Percentiles rank a stretch among this genome's conserved stretches.
phyloP scores from a whole-genome alignment of 441 rosid species.

The Hura crepitans region DNA sequence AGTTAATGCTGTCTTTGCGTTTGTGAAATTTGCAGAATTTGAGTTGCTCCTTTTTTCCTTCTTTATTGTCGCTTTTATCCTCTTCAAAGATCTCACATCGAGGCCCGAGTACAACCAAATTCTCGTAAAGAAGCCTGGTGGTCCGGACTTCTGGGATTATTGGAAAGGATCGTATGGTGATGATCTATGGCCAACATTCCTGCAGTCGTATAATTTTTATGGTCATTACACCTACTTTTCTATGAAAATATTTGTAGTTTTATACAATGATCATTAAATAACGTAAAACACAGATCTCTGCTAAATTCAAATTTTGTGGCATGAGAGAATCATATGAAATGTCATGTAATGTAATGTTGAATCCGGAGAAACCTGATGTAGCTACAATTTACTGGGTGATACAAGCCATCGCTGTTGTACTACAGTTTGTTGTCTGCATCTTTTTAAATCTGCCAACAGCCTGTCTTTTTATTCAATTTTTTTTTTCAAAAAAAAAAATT shows the following conservation, averaged over 20 bases:
- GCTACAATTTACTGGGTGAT: no score
- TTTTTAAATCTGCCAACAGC: no score
- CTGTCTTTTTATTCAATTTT: no score
- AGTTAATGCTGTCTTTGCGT: conserved; percentile 44
- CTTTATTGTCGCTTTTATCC: conserved; percentile 49
- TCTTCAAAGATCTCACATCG: conserved; percentile 79
- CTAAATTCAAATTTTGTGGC: neutral
- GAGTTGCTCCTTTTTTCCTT: conserved; percentile 74
- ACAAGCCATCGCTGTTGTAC: no score
- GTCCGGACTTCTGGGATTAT: conserved; percentile 50
- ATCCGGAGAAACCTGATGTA: no score
- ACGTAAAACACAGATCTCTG: neutral
- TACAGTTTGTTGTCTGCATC: no score
- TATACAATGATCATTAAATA: no score
- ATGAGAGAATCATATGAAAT: neutral
- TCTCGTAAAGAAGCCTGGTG: conserved; percentile 71
- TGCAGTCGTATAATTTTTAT: neutral
- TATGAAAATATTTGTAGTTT: neutral
- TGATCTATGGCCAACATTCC: neutral
- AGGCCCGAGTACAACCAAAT: conserved; percentile 78
- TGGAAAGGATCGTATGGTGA: conserved; percentile 19
- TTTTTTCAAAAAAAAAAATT: no score
- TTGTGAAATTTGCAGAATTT: conserved; percentile 60
- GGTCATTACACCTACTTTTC: neutral
- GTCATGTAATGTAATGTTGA: neutral